Evolutionary conservation across 345 rosid genomes (phyloP).

Genomic region (Salix brachista): DNA sequence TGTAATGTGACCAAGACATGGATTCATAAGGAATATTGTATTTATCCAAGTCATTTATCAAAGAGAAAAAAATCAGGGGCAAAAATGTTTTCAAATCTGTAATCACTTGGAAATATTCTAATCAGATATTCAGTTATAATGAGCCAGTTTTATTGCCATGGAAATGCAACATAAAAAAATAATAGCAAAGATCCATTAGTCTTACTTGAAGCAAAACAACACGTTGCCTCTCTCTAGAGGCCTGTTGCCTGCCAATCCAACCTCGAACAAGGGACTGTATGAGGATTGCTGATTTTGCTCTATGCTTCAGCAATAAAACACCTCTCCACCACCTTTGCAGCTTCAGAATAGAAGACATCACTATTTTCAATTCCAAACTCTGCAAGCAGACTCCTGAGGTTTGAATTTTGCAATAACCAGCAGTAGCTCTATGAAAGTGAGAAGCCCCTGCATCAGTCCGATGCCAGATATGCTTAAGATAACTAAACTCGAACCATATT

Average conservation of each 20-base stretch:
- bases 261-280: constrained; percentile 60
- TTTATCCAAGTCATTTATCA: not conserved
- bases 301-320: constrained; percentile 38
- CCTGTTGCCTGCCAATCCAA: constrained; percentile 51
- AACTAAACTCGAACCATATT: constrained; percentile 3
- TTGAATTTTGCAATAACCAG: constrained; percentile 9
- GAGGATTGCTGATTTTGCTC: constrained; percentile 43
- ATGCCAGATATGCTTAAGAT: constrained; percentile 8
- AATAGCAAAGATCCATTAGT: not conserved
- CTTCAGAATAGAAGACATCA: constrained; percentile 46
- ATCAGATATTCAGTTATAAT: not conserved
- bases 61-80: not conserved
- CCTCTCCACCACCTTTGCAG: constrained; percentile 89
- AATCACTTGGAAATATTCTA: not conserved
- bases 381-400: constrained; percentile 18
- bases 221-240: constrained; percentile 36
- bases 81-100: not conserved
- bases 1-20: not conserved
- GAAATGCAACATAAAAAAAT: too few relatives aligned
- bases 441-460: constrained; percentile 41
- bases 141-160: too few relatives aligned
- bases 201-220: constrained; percentile 67
- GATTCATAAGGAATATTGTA: not conserved
- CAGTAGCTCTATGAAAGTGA: constrained; percentile 17
- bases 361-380: constrained; percentile 26